Base-by-base conservation (phyloP, 169 alveolate genomes). In the Eimeria zaria region DNA sequence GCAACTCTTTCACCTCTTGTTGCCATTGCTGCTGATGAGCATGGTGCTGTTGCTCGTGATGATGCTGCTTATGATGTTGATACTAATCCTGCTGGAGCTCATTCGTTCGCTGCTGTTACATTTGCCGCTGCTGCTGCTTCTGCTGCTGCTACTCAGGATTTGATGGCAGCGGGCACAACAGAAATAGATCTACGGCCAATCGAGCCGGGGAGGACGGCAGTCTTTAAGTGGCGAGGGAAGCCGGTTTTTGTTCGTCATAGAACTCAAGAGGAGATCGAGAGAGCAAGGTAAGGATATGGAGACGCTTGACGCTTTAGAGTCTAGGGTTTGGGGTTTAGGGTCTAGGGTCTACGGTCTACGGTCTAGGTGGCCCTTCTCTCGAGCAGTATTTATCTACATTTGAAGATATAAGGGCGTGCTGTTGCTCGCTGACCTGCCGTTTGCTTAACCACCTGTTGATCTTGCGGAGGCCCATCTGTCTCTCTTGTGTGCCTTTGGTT, bases 191-290 rank as follows among this genome's bases (percentile, higher is more conserved):
- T 98, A 85, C 94, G 98, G 33, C 98, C 98, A 30, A 98, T 98
- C 81, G 93, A 91, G 24, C 98, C 98, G 36, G 99, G 99, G 22
- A 98, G 97, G 33, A 98, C 98, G n/a, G 97, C 98, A 9, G 97
- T 98, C 36, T 98, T 98, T 58, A 98, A 98, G 88, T 98, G 99
- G 99, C 92, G 99, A 60, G 98, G 98, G 18, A 98, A 98, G 89
- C 99, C 99, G 14, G 98, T 98, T 30, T 98, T 98, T 80, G 98
- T 98, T 46, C 97, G 97, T 46, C 97, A 98, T 80, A 93, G 99
- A 36, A 98, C 99, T 22, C 97, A 96, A 4, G 99, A 98, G 64
- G 98, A 98, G 67, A 98, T 98, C 36, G 98, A 97, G 48, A 91
- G 97, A 53, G 99, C 99, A 33, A 96, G 97, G 98, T 95, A 89